Evolutionary conservation across 306 rosid genomes (phyloP).

Genomic region (Casuarina glauca): DNA sequence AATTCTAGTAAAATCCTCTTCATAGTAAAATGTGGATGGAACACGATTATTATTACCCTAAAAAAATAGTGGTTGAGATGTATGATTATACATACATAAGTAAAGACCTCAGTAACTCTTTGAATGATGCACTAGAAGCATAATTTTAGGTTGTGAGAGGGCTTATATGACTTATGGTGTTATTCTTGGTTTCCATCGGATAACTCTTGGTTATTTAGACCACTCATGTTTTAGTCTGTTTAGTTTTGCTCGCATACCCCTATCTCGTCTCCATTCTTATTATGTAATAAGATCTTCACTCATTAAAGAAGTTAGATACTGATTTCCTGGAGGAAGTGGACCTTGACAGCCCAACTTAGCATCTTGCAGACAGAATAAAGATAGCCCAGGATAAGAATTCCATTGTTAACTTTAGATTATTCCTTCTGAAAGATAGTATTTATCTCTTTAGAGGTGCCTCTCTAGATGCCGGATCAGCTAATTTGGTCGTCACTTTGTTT

Average conservation of each 20-base stretch:
- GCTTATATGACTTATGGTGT: background rate
- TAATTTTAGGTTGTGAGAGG: background rate
- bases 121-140: background rate
- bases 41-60: background rate
- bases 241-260: background rate
- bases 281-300: conserved; percentile 2
- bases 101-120: background rate
- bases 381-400: conserved; percentile 14
- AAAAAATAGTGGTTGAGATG: background rate
- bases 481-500: conserved; percentile 1
- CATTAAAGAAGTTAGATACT: conserved; percentile 6
- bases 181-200: background rate
- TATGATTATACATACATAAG: background rate
- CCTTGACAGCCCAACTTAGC: conserved; percentile 1
- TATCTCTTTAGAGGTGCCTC: background rate
- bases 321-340: conserved; percentile 7
- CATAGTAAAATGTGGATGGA: background rate
- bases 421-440: background rate
- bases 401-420: conserved; percentile 4
- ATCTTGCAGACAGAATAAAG: background rate
- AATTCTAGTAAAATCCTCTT: background rate
- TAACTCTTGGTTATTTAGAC: background rate
- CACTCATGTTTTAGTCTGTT: background rate
- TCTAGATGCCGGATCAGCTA: conserved; percentile 14
- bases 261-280: background rate